Evolutionary conservation across 1,139 yeast species (phyloP).

Genomic region (Candida sanyaensis): DNA sequence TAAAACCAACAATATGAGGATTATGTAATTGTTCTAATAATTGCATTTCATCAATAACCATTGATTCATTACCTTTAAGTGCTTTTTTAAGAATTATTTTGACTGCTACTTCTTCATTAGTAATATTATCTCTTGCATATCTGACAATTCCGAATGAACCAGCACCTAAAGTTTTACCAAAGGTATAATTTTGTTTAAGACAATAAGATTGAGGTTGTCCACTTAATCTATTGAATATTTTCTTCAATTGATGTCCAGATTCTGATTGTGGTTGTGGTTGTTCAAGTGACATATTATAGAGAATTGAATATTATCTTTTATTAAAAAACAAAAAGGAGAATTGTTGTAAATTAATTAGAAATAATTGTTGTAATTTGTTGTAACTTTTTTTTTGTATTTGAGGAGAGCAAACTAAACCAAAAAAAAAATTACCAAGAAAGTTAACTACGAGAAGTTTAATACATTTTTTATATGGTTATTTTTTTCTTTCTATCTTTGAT

Average conservation of each 20-base stretch:
- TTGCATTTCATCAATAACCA: slow-evolving; percentile 75
- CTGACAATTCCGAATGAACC: slow-evolving; percentile 92
- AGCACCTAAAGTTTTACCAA: slow-evolving; percentile 84
- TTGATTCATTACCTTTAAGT: slow-evolving; percentile 69
- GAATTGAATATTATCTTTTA: too few species aligned
- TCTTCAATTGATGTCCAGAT: slow-evolving; percentile 27
- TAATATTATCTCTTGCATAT: slow-evolving; percentile 60
- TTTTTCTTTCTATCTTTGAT: too few species aligned
- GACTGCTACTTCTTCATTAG: slow-evolving; percentile 78
- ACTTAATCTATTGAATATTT: slow-evolving; percentile 51
- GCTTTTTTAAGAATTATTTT: slow-evolving; percentile 84
- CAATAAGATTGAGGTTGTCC: slow-evolving; percentile 76
- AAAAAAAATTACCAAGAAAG: too few species aligned
- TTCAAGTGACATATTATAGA: neutral
- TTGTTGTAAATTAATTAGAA: too few species aligned
- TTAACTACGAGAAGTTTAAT: too few species aligned
- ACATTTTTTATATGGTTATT: too few species aligned
- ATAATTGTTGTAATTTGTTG: too few species aligned
- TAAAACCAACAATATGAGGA: slow-evolving; percentile 79
- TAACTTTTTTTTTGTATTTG: too few species aligned
- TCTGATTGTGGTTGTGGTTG: slow-evolving; percentile 1
- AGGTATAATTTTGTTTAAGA: slow-evolving; percentile 63
- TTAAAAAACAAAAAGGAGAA: neutral
- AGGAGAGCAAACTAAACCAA: too few species aligned
- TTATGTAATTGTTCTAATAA: slow-evolving; percentile 66